phyloP scores from a whole-genome alignment of 148 eudicot species.

The Suaeda aralocaspica region DNA sequence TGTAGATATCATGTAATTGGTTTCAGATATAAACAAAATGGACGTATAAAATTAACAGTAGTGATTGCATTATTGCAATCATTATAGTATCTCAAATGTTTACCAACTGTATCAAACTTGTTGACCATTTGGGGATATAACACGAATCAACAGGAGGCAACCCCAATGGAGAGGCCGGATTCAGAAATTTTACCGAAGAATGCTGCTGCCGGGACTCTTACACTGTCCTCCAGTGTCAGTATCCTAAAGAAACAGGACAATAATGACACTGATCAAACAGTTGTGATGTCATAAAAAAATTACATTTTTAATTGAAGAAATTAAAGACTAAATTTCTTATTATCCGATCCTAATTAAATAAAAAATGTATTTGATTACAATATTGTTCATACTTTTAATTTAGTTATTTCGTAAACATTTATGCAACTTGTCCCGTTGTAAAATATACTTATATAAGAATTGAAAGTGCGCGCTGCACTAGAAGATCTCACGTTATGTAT shows the following conservation, averaged over 20 bases:
- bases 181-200: conserved; percentile 78
- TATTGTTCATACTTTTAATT: too few relatives aligned
- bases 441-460: too few relatives aligned
- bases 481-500: too few relatives aligned
- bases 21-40: background rate
- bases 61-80: background rate
- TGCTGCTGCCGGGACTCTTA: conserved; percentile 89
- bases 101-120: conserved; percentile 95
- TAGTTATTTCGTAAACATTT: too few relatives aligned
- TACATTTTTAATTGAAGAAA: background rate
- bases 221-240: conserved; percentile 99
- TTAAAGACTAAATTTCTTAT: too few relatives aligned
- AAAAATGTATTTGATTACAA: too few relatives aligned
- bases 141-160: conserved; percentile 65
- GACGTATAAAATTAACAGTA: background rate
- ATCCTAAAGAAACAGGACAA: conserved; percentile 30
- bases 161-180: conserved; percentile 93
- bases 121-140: conserved; percentile 90
- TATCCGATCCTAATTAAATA: too few relatives aligned
- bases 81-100: conserved; percentile 10
- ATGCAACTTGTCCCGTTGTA: too few relatives aligned
- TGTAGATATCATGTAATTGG: background rate
- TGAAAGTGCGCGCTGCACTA: too few relatives aligned
- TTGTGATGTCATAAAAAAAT: background rate
- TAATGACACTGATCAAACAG: background rate